Conservation (phyloP, 257 asterid genomes). For the Jasminum sambac region DNA sequence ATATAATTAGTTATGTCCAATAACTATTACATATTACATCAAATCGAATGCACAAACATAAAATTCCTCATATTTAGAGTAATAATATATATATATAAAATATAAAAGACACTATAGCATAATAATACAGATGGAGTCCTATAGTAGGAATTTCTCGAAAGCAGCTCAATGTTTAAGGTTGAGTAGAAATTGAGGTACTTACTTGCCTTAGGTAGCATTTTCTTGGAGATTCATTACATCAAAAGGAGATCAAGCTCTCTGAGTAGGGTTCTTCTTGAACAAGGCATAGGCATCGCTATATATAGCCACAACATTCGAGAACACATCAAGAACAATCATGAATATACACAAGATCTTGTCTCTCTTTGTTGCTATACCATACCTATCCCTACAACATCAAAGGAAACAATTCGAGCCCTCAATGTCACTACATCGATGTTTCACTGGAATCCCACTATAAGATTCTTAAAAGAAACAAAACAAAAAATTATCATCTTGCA, state of each 20-base stretch:
- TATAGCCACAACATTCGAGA: constrained; percentile 80
- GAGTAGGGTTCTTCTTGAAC: constrained; percentile 65
- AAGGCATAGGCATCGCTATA: constrained; percentile 90
- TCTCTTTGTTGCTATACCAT: constrained; percentile 74
- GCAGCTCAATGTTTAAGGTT: constrained; percentile 42
- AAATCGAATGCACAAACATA: too few relatives aligned
- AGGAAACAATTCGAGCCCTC: neutral
- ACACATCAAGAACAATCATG: constrained; percentile 82
- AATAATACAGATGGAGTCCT: neutral
- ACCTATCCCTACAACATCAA: constrained; percentile 68
- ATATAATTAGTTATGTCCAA: too few relatives aligned
- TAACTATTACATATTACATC: too few relatives aligned
- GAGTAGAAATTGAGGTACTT: constrained; percentile 27
- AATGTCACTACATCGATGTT: neutral
- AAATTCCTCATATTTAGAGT: too few relatives aligned
- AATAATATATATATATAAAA: neutral
- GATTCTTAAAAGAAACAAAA: neutral
- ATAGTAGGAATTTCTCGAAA: constrained; percentile 12
- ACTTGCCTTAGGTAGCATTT: constrained; percentile 12
- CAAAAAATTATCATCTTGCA: neutral
- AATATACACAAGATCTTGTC: constrained; percentile 68
- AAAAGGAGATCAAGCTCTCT: constrained; percentile 40
- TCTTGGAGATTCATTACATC: constrained; percentile 11
- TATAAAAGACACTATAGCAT: neutral
- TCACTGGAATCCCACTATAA: neutral